phyloP scores from a whole-genome alignment of 2,329 filamentous ascomycete species.

The Aspergillus fumigatus region DNA sequence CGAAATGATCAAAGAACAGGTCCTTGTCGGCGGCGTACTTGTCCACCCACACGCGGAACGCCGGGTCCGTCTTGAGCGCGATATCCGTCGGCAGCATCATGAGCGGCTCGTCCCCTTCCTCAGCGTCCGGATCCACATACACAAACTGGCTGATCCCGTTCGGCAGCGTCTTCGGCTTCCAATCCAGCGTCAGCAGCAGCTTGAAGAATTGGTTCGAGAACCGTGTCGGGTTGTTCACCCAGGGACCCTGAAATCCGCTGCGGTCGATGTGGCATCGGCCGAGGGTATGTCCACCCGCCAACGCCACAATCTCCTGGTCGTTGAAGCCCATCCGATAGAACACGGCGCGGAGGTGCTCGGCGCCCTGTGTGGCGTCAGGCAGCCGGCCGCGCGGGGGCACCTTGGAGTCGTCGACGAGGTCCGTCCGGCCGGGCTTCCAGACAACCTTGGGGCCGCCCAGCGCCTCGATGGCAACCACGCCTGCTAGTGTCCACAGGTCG shows the following conservation, averaged over 20 bases:
- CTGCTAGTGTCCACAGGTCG: slow-evolving; percentile 62
- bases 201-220: slow-evolving; percentile 57
- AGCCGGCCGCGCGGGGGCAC: slow-evolving; percentile 55
- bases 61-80: slow-evolving; percentile 50
- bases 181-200: slow-evolving; percentile 49
- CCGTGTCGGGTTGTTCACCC: slow-evolving; percentile 56
- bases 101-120: slow-evolving; percentile 48
- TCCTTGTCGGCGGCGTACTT: slow-evolving; percentile 59
- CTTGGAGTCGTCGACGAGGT: slow-evolving; percentile 58
- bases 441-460: slow-evolving; percentile 56
- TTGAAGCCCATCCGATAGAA: slow-evolving; percentile 59
- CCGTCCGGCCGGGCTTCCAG: slow-evolving; percentile 58
- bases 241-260: slow-evolving; percentile 55
- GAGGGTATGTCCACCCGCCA: slow-evolving; percentile 54
- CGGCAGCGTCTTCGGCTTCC: slow-evolving; percentile 50
- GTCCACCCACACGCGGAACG: slow-evolving; percentile 55
- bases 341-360: slow-evolving; percentile 52
- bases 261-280: slow-evolving; percentile 54
- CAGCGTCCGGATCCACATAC: slow-evolving; percentile 53
- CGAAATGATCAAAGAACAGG: slow-evolving; percentile 57
- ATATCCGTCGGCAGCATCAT: slow-evolving; percentile 67
- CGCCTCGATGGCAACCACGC: slow-evolving; percentile 54
- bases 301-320: slow-evolving; percentile 57
- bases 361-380: slow-evolving; percentile 51
- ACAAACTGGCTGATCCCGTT: slow-evolving; percentile 56